These are phyloP conservation scores for Myxozyma neotropica DNA, from an alignment of 805 yeast species.

Conservation along the genomic window DNA sequence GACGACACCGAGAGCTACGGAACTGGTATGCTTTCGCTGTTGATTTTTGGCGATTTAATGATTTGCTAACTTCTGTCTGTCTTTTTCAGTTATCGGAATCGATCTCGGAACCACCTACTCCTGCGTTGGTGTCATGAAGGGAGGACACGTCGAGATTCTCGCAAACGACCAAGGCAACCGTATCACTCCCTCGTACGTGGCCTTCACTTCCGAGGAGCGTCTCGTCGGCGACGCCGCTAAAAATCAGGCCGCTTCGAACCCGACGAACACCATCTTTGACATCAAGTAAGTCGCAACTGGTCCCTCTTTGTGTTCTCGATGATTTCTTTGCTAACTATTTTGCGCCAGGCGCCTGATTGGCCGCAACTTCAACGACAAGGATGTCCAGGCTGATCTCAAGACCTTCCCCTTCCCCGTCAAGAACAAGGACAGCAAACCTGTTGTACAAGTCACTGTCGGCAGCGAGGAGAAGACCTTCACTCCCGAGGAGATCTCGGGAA, in stretches of 20 bases:
- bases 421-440: constrained; percentile 81
- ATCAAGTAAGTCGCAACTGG: constrained; percentile 53
- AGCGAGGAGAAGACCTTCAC: constrained; percentile 87
- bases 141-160: constrained; percentile 89
- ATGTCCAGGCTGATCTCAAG: constrained; percentile 75
- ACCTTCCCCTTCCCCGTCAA: constrained; percentile 85
- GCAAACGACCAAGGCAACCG: constrained; percentile 99
- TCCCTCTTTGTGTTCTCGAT: neutral
- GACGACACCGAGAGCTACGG: constrained; percentile 47
- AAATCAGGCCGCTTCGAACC: constrained; percentile 98
- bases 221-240: constrained; percentile 97
- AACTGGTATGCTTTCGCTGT: constrained; percentile 37
- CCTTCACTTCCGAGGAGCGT: constrained; percentile 93
- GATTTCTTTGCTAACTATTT: neutral
- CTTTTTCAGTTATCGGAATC: constrained; percentile 74
- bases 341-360: constrained; percentile 91
- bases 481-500: constrained; percentile 92
- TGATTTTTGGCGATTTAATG: neutral
- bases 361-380: constrained; percentile 74
- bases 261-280: constrained; percentile 88
- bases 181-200: constrained; percentile 96
- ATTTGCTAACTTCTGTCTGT: neutral
- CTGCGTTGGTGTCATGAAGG: constrained; percentile 86
- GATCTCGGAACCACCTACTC: constrained; percentile 98
- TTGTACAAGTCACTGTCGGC: constrained; percentile 76